phyloP scores from a whole-genome alignment of 2,329 filamentous ascomycete genomes.

The Aureobasidium lini region DNA sequence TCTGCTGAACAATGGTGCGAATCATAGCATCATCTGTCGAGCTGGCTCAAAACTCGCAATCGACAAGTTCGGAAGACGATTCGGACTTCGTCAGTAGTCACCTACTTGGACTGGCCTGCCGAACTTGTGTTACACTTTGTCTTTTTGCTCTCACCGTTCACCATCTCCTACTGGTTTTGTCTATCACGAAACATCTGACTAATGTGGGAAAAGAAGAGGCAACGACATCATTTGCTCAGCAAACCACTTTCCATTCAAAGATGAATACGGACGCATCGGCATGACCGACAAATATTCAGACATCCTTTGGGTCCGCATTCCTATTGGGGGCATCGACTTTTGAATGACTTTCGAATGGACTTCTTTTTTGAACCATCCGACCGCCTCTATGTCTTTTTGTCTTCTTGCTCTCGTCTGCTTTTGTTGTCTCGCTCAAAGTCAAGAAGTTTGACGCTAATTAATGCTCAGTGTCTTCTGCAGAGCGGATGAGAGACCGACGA shows the following conservation, averaged over 20 bases:
- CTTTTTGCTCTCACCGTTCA: too few species aligned
- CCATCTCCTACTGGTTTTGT: too few species aligned
- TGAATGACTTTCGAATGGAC: not conserved
- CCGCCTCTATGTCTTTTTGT: not conserved
- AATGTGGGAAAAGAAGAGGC: too few species aligned
- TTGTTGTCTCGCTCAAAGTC: not conserved
- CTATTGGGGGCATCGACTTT: not conserved
- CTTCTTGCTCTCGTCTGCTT: not conserved
- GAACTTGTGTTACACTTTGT: too few species aligned
- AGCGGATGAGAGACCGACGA: not conserved
- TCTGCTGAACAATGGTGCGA: too few species aligned
- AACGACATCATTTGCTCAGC: too few species aligned
- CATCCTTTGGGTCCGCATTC: not conserved
- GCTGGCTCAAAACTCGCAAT: not conserved
- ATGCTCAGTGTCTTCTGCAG: not conserved
- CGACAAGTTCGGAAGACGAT: not conserved
- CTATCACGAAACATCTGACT: too few species aligned
- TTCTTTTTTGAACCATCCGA: not conserved
- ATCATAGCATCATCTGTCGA: not conserved
- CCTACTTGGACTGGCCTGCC: too few species aligned
- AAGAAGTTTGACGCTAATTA: not conserved
- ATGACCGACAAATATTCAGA: not conserved
- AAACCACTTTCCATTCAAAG: too few species aligned
- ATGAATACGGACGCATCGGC: not conserved
- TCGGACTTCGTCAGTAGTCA: not conserved